Conservation (phyloP, 768 basidiomycete genomes). For the Agrocybe praecox region DNA sequence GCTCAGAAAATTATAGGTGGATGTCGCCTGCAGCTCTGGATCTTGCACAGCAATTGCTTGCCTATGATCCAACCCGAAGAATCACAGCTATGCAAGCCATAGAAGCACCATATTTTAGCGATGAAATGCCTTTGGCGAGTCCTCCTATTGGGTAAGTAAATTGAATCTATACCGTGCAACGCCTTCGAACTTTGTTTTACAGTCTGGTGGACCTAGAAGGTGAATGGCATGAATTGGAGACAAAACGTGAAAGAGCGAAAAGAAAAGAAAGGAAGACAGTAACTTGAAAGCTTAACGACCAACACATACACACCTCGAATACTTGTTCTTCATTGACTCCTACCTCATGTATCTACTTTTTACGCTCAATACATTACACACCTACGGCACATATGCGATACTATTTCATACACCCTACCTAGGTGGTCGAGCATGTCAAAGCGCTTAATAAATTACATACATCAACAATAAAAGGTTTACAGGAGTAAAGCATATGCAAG, state of each 20-base stretch:
- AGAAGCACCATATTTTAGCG: constrained; percentile 79
- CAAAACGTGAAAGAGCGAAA: constrained; percentile 89
- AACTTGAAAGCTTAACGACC: constrained; percentile 28
- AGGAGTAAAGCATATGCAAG: no score
- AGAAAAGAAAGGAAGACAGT: constrained; percentile 57
- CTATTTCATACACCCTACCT: no score
- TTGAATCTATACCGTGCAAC: constrained; percentile 4
- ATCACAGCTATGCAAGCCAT: constrained; percentile 82
- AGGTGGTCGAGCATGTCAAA: no score
- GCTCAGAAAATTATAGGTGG: constrained; percentile 55
- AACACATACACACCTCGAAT: no score
- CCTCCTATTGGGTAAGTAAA: constrained; percentile 77
- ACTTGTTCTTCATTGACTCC: constrained; percentile 10
- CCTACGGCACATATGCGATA: no score
- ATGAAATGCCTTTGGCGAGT: constrained; percentile 74
- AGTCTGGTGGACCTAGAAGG: constrained; percentile 84
- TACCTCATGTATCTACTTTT: constrained; percentile 2
- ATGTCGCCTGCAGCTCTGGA: constrained; percentile 86
- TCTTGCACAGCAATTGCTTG: constrained; percentile 79
- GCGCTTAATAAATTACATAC: no score
- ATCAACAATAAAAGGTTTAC: no score
- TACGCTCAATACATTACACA: background rate
- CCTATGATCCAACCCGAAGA: constrained; percentile 79
- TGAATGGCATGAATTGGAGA: constrained; percentile 98
- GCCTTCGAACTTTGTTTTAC: background rate